These are phyloP conservation scores for Fusarium nurragi DNA, from an alignment of 2,329 filamentous ascomycete species.

Conservation along the genomic window DNA sequence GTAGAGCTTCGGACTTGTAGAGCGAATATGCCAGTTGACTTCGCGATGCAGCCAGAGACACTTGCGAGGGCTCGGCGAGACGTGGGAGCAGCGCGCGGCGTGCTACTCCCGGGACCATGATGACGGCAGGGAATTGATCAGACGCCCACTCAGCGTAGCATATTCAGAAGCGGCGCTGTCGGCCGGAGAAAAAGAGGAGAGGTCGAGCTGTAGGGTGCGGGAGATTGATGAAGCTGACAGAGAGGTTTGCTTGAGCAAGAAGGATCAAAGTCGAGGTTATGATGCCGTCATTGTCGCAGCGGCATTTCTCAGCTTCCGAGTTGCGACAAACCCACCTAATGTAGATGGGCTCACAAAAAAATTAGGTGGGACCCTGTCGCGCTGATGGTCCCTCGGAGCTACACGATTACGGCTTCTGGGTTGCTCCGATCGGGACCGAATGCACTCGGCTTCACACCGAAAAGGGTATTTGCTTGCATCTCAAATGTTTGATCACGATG, in stretches of 20 bases:
- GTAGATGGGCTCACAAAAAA: conserved; percentile 28
- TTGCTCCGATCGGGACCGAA: conserved; percentile 35
- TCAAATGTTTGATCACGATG: neutral
- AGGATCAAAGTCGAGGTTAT: conserved; percentile 37
- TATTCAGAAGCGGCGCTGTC: conserved; percentile 43
- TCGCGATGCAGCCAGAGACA: conserved; percentile 36
- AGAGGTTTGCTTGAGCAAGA: conserved; percentile 24
- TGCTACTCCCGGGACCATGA: conserved; percentile 61
- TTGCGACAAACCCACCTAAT: conserved; percentile 34
- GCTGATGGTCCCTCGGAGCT: conserved; percentile 33
- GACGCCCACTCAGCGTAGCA: conserved; percentile 42
- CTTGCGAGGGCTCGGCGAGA: conserved; percentile 50
- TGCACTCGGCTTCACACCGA: conserved; percentile 11
- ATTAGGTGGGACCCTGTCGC: conserved; percentile 37
- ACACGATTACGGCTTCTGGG: conserved; percentile 19
- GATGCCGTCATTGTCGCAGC: conserved; percentile 49
- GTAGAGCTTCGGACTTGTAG: conserved; percentile 26
- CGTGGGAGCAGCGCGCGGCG: conserved; percentile 61
- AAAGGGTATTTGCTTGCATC: neutral
- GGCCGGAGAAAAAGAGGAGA: conserved; percentile 9
- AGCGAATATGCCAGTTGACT: conserved; percentile 35
- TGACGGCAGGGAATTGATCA: conserved; percentile 45
- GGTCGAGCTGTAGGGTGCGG: conserved; percentile 8
- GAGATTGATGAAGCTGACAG: conserved; percentile 16
- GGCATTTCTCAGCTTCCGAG: conserved; percentile 48